phyloP scores from a whole-genome alignment of 1,284 basidiomycete species.

The Rhodotorula sp. region DNA sequence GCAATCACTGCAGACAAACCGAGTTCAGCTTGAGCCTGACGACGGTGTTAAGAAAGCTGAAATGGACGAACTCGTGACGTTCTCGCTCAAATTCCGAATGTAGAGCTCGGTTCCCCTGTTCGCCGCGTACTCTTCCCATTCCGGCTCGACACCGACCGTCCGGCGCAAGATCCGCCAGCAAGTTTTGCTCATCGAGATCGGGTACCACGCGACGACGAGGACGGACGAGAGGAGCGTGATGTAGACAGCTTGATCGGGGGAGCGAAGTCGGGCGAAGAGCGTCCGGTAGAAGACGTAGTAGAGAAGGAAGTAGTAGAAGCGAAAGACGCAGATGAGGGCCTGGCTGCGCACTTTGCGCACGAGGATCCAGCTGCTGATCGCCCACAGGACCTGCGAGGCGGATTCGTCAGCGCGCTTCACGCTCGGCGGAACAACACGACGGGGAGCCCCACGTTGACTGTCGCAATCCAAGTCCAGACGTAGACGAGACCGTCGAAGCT shows the following conservation, averaged over 20 bases:
- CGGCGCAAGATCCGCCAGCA: conserved; percentile 53
- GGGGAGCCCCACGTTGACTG: conserved; percentile 40
- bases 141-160: conserved; percentile 53
- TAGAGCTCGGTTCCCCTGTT: conserved; percentile 50
- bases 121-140: conserved; percentile 56
- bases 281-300: conserved; percentile 53
- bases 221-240: conserved; percentile 58
- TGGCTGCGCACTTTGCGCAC: conserved; percentile 56
- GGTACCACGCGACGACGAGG: conserved; percentile 57
- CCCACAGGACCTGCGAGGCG: conserved; percentile 48
- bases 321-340: conserved; percentile 58
- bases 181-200: conserved; percentile 56
- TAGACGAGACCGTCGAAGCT: conserved; percentile 59
- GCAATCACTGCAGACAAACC: conserved; percentile 31
- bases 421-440: no score
- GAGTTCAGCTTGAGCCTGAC: not conserved
- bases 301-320: conserved; percentile 22
- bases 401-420: not conserved
- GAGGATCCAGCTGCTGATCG: conserved; percentile 56
- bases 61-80: conserved; percentile 54
- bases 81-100: conserved; percentile 59
- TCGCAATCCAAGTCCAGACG: conserved; percentile 58
- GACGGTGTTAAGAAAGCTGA: conserved; percentile 42
- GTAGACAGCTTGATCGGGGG: conserved; percentile 52
- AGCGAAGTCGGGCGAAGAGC: conserved; percentile 50